Evolutionary conservation across 306 rosid genomes (phyloP).

Genomic region (Luffa acutangula): DNA sequence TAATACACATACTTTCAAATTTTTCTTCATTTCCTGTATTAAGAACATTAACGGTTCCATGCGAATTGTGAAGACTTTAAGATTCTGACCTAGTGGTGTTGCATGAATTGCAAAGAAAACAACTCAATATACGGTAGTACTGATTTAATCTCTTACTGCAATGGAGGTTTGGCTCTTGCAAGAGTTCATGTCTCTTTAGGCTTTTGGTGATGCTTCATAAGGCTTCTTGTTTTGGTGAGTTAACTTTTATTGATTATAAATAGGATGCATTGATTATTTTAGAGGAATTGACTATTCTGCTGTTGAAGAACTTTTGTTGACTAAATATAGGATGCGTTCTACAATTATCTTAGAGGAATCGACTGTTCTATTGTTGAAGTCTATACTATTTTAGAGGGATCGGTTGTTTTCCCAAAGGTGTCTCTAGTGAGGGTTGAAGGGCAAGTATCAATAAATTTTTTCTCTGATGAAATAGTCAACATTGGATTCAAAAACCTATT

Average conservation of each 20-base stretch:
- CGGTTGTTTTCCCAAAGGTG: constrained; percentile 91
- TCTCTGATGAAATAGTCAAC: neutral
- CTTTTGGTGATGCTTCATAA: neutral
- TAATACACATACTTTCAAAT: too few relatives aligned
- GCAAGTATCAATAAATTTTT: constrained; percentile 30
- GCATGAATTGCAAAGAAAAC: too few relatives aligned
- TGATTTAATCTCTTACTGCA: too few relatives aligned
- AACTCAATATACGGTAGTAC: too few relatives aligned
- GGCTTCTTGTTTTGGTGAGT: neutral
- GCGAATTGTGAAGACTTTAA: too few relatives aligned
- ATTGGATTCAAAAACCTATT: neutral
- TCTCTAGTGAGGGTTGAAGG: constrained; percentile 93
- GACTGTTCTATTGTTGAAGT: constrained; percentile 38
- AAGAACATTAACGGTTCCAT: too few relatives aligned
- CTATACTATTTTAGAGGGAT: constrained; percentile 70
- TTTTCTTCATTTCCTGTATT: too few relatives aligned
- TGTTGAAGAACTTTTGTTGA: constrained; percentile 35
- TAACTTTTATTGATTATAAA: constrained; percentile 14
- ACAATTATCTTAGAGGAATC: constrained; percentile 72
- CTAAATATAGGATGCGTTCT: constrained; percentile 59
- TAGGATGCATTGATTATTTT: constrained; percentile 83
- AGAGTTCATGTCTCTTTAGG: too few relatives aligned
- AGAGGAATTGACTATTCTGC: constrained; percentile 68
- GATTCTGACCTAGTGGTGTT: too few relatives aligned
- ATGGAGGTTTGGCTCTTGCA: too few relatives aligned